Base-by-base conservation (phyloP, 164 flowering plant genomes). In the Pachysandra terminalis region DNA sequence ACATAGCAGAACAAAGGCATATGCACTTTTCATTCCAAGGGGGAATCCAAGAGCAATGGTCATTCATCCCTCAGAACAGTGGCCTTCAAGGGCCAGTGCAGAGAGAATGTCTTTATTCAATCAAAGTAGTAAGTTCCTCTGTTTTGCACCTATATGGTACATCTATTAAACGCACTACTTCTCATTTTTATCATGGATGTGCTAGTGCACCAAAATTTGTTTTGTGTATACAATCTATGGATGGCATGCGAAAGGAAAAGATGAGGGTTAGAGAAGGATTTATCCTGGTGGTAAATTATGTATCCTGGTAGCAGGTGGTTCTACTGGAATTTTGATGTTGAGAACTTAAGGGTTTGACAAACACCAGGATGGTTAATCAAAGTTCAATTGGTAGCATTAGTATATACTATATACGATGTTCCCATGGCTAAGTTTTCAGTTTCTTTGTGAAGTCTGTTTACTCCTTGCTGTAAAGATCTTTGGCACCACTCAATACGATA, bases 1-100 rank as follows among this genome's bases (percentile, higher is more conserved):
- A 62, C 85, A 86, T 2, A 84, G 88, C 80, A 89, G 94, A 26
- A 98, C 99, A 13, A 95, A 89, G 81, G 99, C 99, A 21, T 97
- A 92, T 82, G 96, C 97, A 56, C 83, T 90, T 73, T 89, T 95
- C 68, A 77, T 95, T 75, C 97, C 99, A 10, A 83, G 99, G 77
- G 99, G 92, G 73, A 95, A 95, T 69, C 97, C 99, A 24, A 85
- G 99, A 76, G 87, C 97, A 48, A 72, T 95, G 48, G 86, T 95
- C 10, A 84, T 95, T 74, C 90, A 85, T 59, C 93, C 99, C 14
- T 61, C 78, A 58, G 94, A 90, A 67, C 90, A 83, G 58, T 83
- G 89, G 89, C 77, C 85, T 68, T 71, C 80, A 3, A 82, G 79
- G 73, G 57, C 78, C 37, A 70, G 69, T 81, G 64, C 71, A 23